These are phyloP conservation scores for Aspergillus neotritici DNA, from an alignment of 2,329 filamentous ascomycete genomes.

Conservation along the genomic window DNA sequence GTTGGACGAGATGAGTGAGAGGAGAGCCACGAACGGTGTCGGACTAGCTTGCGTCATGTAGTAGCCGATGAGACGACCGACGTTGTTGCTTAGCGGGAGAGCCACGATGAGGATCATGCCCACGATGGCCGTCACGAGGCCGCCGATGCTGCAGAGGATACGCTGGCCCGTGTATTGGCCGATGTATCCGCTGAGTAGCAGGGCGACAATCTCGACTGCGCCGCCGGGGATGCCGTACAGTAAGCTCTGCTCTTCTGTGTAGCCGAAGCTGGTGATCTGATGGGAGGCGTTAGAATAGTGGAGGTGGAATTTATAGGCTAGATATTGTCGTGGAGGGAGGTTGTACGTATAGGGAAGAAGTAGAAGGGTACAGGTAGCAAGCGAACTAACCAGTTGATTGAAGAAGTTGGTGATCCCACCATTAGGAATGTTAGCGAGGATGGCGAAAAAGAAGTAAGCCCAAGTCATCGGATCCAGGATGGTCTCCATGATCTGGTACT, in stretches of 20 bases:
- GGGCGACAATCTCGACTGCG: conserved; percentile 56
- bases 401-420: conserved; percentile 59
- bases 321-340: not conserved
- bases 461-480: conserved; percentile 54
- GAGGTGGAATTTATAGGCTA: not conserved
- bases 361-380: conserved; percentile 32
- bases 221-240: conserved; percentile 62
- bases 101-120: conserved; percentile 62
- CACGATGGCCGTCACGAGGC: conserved; percentile 50
- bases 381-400: conserved; percentile 46
- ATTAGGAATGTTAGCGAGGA: conserved; percentile 55
- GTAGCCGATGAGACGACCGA: conserved; percentile 58
- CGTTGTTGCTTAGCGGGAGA: conserved; percentile 53
- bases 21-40: conserved; percentile 58
- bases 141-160: conserved; percentile 50
- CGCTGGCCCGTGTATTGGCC: conserved; percentile 55
- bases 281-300: no score
- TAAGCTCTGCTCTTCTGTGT: conserved; percentile 56
- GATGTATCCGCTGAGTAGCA: conserved; percentile 52
- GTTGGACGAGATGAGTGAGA: conserved; percentile 60
- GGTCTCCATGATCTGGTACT: conserved; percentile 59
- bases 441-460: conserved; percentile 55
- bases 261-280: conserved; percentile 58
- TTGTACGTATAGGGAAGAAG: not conserved
- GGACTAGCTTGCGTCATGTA: conserved; percentile 59